phyloP scores from a whole-genome alignment of 2,329 filamentous ascomycete genomes.

The Grosmannia serpens region DNA sequence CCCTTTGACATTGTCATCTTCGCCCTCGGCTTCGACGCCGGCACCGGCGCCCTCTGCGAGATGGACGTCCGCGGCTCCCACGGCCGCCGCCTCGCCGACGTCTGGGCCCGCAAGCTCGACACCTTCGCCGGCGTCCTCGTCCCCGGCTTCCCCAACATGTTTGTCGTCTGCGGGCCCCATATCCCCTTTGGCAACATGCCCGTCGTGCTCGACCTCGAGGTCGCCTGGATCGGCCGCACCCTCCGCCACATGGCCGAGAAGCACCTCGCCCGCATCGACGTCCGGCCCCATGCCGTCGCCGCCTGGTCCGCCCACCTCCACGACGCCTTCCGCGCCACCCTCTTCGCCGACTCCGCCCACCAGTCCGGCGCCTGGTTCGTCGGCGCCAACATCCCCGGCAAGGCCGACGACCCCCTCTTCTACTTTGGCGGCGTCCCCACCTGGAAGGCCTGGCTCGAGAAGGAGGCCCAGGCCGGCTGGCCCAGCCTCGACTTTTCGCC shows the following conservation, averaged over 20 bases:
- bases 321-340: not conserved
- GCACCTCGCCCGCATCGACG: conserved; percentile 5
- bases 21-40: conserved; percentile 23
- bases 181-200: conserved; percentile 6
- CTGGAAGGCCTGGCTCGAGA: conserved; percentile 5
- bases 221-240: conserved; percentile 6
- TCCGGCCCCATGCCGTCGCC: not conserved
- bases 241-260: conserved; percentile 6
- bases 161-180: conserved; percentile 10
- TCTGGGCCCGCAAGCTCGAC: conserved; percentile 18
- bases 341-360: conserved; percentile 4
- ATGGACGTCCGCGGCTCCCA: conserved; percentile 19
- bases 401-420: conserved; percentile 9
- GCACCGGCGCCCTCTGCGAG: conserved; percentile 20
- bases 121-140: conserved; percentile 16
- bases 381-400: conserved; percentile 14
- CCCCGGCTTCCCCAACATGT: conserved; percentile 11
- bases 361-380: conserved; percentile 12
- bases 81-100: conserved; percentile 16
- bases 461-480: conserved; percentile 1
- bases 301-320: conserved; percentile 4
- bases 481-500: not conserved
- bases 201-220: conserved; percentile 6
- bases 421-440: conserved; percentile 7
- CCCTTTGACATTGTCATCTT: conserved; percentile 27